A percentile compares a stretch with the other conserved stretches of the same genome.
Evolutionary conservation across 352 stramenopile genomes (phyloP).

Genomic region (Phytophthora agathidicida): DNA sequence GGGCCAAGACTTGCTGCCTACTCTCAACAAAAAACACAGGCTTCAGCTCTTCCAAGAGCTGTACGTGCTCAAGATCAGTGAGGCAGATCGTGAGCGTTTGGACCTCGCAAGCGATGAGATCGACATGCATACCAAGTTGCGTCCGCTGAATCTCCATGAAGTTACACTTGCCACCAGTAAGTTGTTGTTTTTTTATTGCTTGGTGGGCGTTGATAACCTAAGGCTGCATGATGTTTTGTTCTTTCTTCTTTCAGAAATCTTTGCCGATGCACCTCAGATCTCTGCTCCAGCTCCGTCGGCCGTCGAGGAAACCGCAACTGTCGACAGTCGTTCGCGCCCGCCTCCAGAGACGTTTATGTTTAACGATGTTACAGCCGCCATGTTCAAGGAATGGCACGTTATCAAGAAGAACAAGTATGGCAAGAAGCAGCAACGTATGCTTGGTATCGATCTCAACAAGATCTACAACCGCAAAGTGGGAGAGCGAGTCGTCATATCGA

Average conservation of each 20-base stretch:
- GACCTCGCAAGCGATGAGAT: conserved; percentile 87
- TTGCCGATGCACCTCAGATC: conserved; percentile 83
- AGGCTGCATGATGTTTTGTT: not conserved
- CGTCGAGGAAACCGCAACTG: conserved; percentile 68
- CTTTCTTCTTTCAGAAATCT: conserved; percentile 65
- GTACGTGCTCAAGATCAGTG: conserved; percentile 91
- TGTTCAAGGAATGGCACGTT: conserved; percentile 92
- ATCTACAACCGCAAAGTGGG: conserved; percentile 92
- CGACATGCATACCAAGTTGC: conserved; percentile 88
- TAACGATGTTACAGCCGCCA: conserved; percentile 88
- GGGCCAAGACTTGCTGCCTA: conserved; percentile 81
- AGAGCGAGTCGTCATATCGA: conserved; percentile 88
- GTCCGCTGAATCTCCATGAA: conserved; percentile 86
- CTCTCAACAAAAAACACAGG: conserved; percentile 89
- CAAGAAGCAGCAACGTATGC: conserved; percentile 89
- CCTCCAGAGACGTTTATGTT: conserved; percentile 91
- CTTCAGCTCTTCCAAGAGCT: conserved; percentile 87
- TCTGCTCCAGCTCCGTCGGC: conserved; percentile 65
- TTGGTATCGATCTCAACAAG: conserved; percentile 90
- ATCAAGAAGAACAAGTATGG: conserved; percentile 94
- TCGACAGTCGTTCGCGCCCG: conserved; percentile 72
- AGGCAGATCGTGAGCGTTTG: conserved; percentile 80
- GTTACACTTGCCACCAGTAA: conserved; percentile 88
- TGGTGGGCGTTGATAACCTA: conserved; percentile 1
- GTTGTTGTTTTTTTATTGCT: conserved; percentile 8